Conservation (phyloP, 2,329 filamentous ascomycete species). For the Apiospora koreana region DNA sequence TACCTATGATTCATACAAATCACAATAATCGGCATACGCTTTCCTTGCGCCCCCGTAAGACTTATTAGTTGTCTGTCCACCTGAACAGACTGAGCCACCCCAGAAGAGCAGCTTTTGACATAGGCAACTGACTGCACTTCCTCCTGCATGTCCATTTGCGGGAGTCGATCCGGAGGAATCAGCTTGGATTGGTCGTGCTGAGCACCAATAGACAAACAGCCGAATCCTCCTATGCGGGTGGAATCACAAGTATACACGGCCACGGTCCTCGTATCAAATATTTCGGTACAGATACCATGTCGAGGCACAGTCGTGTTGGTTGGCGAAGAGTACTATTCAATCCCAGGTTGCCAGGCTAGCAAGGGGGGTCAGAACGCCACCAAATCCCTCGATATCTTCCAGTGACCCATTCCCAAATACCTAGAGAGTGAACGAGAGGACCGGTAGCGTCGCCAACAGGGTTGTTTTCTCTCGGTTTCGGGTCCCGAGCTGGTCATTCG, state of each 20-base stretch:
- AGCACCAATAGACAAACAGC: background rate
- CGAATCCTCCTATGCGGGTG: background rate
- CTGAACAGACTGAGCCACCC: background rate
- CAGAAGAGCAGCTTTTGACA: background rate
- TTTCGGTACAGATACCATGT: background rate
- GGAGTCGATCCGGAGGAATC: background rate
- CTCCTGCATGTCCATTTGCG: background rate
- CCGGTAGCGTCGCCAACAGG: no score
- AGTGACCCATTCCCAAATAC: no score
- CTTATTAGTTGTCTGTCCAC: background rate
- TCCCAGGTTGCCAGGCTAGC: no score
- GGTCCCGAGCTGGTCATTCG: no score
- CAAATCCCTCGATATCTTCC: no score
- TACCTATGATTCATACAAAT: background rate
- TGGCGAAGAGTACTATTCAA: no score
- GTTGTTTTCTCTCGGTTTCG: no score
- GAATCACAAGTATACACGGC: background rate
- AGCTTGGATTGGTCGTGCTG: background rate
- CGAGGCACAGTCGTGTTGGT: background rate
- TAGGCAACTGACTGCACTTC: background rate
- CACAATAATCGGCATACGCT: background rate
- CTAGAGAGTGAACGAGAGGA: no score
- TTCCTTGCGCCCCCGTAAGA: constrained; percentile 2
- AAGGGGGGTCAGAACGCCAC: no score
- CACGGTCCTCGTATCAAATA: background rate